Evolutionary conservation across 495 filamentous ascomycete species (phyloP).

Genomic region (Annulohypoxylon moriforme): DNA sequence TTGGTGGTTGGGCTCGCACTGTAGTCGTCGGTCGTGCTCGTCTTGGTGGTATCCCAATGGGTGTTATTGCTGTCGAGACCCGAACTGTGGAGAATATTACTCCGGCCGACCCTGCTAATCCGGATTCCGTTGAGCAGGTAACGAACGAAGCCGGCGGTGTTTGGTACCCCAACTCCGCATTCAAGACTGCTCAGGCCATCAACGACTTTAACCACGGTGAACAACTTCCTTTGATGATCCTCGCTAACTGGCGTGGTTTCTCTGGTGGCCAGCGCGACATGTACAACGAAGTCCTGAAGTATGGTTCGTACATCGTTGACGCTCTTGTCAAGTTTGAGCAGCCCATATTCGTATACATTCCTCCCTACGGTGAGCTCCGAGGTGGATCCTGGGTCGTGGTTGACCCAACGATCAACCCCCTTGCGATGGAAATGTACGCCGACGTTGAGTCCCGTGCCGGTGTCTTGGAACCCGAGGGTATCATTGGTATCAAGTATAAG

Average conservation of each 20-base stretch:
- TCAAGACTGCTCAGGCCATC: constrained; percentile 98
- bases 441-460: constrained; percentile 95
- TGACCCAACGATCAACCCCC: constrained; percentile 96
- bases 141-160: constrained; percentile 95
- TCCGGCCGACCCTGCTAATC: constrained; percentile 98
- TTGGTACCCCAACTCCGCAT: constrained; percentile 99
- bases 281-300: constrained; percentile 99
- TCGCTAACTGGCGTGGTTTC: constrained; percentile 99
- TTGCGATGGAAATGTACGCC: constrained; percentile 99
- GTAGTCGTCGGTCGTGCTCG: constrained; percentile 97
- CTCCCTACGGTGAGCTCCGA: constrained; percentile 94
- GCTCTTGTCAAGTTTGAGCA: constrained; percentile 98
- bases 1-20: constrained; percentile 95
- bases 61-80: constrained; percentile 97
- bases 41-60: constrained; percentile 96
- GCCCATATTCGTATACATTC: constrained; percentile 98
- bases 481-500: constrained; percentile 97
- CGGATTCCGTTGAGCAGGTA: constrained; percentile 96
- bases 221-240: constrained; percentile 97
- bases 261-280: constrained; percentile 99
- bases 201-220: constrained; percentile 99
- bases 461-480: constrained; percentile 98
- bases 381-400: constrained; percentile 99
- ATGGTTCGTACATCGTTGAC: constrained; percentile 98
- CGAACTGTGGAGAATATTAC: constrained; percentile 96